Evolutionary conservation across 225 moss, liverwort and hornwort genomes (phyloP).

Genomic region (Sphagnum contortum): DNA sequence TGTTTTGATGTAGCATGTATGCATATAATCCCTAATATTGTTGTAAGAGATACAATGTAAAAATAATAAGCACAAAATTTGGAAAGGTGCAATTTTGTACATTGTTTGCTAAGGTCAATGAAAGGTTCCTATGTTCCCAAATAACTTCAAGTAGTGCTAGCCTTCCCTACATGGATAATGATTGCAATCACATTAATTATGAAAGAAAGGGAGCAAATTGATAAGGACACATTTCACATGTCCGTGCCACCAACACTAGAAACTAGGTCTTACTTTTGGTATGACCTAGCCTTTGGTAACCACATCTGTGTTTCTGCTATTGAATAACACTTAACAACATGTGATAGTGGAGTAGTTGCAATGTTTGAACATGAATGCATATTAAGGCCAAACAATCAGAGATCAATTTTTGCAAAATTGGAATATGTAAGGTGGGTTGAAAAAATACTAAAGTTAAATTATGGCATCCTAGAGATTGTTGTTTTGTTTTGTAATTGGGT

Average conservation of each 20-base stretch:
- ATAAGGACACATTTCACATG: background rate
- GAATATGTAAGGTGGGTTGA: background rate
- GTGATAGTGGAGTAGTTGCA: background rate
- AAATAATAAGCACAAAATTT: no score
- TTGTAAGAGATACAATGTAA: no score
- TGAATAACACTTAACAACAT: background rate
- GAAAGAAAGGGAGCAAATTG: background rate
- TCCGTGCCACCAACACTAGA: background rate
- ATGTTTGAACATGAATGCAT: background rate
- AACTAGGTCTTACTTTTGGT: background rate
- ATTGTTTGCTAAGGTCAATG: no score
- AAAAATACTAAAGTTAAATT: background rate
- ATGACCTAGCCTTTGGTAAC: no score
- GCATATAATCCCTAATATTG: no score
- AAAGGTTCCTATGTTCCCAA: no score
- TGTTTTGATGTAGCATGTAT: no score
- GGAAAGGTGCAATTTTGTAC: no score
- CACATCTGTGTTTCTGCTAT: background rate
- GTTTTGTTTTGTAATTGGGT: background rate
- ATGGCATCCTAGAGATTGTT: background rate
- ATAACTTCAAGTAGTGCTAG: no score
- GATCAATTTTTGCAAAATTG: background rate
- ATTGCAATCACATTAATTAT: no score
- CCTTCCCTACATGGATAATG: no score
- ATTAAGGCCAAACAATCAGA: background rate